Evolutionary conservation across 2,329 filamentous ascomycete species (phyloP).

Genomic region (Fusarium sp.): DNA sequence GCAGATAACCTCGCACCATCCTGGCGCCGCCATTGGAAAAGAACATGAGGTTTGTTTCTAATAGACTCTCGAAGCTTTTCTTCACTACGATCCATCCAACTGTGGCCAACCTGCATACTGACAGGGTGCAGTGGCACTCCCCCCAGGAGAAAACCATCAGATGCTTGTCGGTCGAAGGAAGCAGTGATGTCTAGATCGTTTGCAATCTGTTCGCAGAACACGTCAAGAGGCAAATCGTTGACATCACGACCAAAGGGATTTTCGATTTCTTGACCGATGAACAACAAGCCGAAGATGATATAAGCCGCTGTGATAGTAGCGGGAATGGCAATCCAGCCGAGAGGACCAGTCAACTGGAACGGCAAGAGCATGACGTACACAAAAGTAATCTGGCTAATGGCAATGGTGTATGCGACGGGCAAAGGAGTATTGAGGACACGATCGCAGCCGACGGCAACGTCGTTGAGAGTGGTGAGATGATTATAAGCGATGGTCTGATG

Average conservation of each 20-base stretch:
- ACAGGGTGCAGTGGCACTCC: conserved; percentile 65
- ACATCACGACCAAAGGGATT: conserved; percentile 87
- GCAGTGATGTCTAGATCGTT: conserved; percentile 80
- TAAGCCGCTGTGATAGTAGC: conserved; percentile 78
- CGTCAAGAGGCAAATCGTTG: conserved; percentile 81
- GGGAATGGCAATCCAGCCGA: conserved; percentile 82
- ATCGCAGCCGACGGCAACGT: conserved; percentile 77
- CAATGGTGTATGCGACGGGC: conserved; percentile 83
- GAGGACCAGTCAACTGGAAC: conserved; percentile 75
- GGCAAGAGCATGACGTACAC: conserved; percentile 83
- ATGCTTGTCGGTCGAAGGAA: conserved; percentile 53
- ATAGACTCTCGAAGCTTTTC: conserved; percentile 53
- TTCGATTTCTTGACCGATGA: conserved; percentile 84
- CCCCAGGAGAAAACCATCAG: conserved; percentile 48
- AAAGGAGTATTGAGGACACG: conserved; percentile 84
- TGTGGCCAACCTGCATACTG: conserved; percentile 49
- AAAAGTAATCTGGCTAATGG: conserved; percentile 87
- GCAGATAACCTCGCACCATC: background rate
- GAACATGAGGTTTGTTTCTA: conserved; percentile 53
- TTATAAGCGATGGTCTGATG: conserved; percentile 72
- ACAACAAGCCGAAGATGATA: conserved; percentile 80
- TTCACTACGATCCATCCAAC: conserved; percentile 55
- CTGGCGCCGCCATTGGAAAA: conserved; percentile 47
- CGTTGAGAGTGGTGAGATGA: conserved; percentile 72
- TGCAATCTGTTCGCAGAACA: conserved; percentile 79